These are phyloP conservation scores for Crepidotus variabilis DNA, from an alignment of 768 basidiomycete genomes.

Conservation along the genomic window DNA sequence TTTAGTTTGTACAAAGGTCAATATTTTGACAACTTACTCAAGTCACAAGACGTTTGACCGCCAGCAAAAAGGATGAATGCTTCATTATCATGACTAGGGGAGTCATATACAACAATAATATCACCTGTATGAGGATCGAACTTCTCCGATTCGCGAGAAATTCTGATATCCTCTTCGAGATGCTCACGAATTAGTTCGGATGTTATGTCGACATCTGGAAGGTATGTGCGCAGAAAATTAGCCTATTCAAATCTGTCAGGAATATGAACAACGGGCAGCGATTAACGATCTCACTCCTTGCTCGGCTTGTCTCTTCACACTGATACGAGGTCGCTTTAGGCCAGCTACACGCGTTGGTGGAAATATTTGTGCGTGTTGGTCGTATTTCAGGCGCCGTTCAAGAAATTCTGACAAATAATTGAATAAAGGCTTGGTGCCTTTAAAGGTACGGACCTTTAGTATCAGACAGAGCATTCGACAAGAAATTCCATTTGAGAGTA, in stretches of 20 bases:
- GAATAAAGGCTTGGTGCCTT: not conserved
- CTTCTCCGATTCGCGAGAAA: conserved; percentile 25
- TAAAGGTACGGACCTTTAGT: conserved; percentile 10
- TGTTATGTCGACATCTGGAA: conserved; percentile 74
- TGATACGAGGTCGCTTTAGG: conserved; percentile 23
- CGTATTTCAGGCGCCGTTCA: conserved; percentile 12
- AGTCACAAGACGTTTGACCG: conserved; percentile 53
- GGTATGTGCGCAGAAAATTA: conserved; percentile 64
- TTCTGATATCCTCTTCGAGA: conserved; percentile 41
- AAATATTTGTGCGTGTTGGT: conserved; percentile 42
- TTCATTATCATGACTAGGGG: conserved; percentile 15
- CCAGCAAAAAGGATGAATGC: conserved; percentile 55
- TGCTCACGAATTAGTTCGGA: conserved; percentile 61
- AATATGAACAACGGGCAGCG: not conserved
- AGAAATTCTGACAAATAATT: conserved; percentile 5
- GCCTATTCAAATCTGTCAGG: conserved; percentile 39
- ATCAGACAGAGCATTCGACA: conserved; percentile 23
- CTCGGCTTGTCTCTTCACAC: conserved; percentile 51
- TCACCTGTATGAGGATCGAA: conserved; percentile 63
- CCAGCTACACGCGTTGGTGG: conserved; percentile 49
- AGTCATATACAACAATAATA: conserved; percentile 38
- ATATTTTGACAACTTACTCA: conserved; percentile 45
- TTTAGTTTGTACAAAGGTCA: not conserved
- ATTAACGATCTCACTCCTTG: conserved; percentile 50
- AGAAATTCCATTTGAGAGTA: conserved; percentile 51